Evolutionary conservation across 331 rosid species (phyloP).

Genomic region (Malus hybrid): DNA sequence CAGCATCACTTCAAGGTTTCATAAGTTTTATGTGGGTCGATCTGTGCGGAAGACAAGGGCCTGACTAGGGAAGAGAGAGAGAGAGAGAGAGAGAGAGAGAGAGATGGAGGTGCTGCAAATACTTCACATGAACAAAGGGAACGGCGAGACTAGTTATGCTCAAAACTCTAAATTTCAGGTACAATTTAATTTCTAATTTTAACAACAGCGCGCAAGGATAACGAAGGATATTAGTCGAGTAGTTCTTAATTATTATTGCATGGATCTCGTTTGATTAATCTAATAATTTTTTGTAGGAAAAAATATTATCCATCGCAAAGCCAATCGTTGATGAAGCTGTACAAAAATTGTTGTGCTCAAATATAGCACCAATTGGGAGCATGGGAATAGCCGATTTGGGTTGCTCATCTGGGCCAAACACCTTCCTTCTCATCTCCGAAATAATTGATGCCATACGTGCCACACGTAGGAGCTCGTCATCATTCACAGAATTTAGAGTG

Average conservation of each 20-base stretch:
- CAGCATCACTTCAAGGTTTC: too few relatives aligned
- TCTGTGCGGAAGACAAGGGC: too few relatives aligned
- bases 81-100: too few relatives aligned
- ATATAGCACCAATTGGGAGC: conserved; percentile 18
- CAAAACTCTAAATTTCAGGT: conserved; percentile 22
- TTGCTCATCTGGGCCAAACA: conserved; percentile 84
- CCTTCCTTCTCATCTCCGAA: conserved; percentile 1
- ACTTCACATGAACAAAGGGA: conserved; percentile 27
- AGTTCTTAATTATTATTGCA: not conserved
- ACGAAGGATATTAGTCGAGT: not conserved
- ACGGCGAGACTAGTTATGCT: conserved; percentile 23
- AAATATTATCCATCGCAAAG: conserved; percentile 33
- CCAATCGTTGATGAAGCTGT: conserved; percentile 38
- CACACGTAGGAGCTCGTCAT: too few relatives aligned
- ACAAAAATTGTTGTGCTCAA: conserved; percentile 15
- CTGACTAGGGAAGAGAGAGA: too few relatives aligned
- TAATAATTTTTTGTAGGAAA: conserved; percentile 23
- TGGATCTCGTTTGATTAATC: not conserved
- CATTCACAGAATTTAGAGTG: too few relatives aligned
- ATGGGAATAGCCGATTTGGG: conserved; percentile 75
- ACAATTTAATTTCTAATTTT: not conserved
- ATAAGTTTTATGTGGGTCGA: too few relatives aligned
- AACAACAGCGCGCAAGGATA: not conserved
- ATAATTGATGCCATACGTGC: too few relatives aligned
- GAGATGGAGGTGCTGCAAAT: conserved; percentile 13